Conservation (phyloP, 2,329 filamentous ascomycete genomes). For the Canariomyces notabilis region DNA sequence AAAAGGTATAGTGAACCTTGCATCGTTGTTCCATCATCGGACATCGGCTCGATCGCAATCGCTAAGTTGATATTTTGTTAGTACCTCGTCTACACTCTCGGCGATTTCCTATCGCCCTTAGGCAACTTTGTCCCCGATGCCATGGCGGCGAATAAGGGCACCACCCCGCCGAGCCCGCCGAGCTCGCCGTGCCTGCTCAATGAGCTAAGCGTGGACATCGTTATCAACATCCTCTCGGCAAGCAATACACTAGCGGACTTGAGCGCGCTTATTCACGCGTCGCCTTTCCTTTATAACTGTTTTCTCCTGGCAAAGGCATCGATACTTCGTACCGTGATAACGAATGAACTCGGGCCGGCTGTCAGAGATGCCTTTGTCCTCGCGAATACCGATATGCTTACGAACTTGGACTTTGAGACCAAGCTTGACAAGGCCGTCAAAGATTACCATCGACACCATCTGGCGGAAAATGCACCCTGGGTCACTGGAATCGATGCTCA, state of each 20-base stretch:
- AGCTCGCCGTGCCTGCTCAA: constrained; percentile 6
- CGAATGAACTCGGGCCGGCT: constrained; percentile 5
- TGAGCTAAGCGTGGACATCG: neutral
- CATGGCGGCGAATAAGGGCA: no score
- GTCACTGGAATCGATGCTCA: neutral
- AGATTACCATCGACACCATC: neutral
- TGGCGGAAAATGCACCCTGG: neutral
- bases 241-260: constrained; percentile 1
- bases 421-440: neutral
- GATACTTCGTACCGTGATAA: neutral
- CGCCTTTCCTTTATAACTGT: neutral
- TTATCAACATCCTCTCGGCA: neutral
- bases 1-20: no score
- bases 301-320: neutral
- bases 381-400: neutral
- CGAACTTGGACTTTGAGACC: neutral
- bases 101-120: no score
- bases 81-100: no score
- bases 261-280: constrained; percentile 4
- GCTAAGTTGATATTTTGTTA: no score
- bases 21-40: no score
- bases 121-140: no score
- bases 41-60: no score
- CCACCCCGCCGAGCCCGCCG: no score
- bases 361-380: constrained; percentile 1